Conservation (phyloP, 2,329 filamentous ascomycete species). For the Tolypocladium amazonense region DNA sequence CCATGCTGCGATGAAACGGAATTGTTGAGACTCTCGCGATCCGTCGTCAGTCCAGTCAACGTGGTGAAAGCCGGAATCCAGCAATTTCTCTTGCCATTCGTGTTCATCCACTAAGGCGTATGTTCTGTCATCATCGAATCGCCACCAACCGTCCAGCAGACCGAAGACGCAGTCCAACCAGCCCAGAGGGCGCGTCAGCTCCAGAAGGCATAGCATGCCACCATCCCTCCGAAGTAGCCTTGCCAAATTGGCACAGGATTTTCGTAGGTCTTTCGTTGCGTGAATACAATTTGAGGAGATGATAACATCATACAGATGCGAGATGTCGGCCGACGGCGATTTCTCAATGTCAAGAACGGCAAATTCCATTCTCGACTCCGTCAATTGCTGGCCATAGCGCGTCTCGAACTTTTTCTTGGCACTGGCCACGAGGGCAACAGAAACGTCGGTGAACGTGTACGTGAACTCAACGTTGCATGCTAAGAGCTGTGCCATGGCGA, state of each 20-base stretch:
- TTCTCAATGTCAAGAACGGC: conserved; percentile 18
- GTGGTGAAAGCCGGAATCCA: conserved; percentile 9
- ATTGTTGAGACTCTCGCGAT: conserved; percentile 11
- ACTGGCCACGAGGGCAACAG: conserved; percentile 17
- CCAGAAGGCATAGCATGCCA: conserved; percentile 16
- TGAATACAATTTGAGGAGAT: conserved; percentile 26
- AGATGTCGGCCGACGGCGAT: conserved; percentile 5
- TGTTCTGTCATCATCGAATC: conserved; percentile 15
- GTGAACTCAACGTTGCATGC: not conserved
- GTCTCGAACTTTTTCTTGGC: conserved; percentile 14
- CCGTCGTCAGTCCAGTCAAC: conserved; percentile 15
- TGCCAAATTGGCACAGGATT: conserved; percentile 10
- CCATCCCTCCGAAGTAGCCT: conserved; percentile 16
- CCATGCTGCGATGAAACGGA: conserved; percentile 14
- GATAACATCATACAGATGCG: conserved; percentile 17
- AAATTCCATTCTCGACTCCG: conserved; percentile 13
- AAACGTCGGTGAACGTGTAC: conserved; percentile 34
- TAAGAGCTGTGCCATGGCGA: conserved; percentile 16
- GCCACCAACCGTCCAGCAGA: conserved; percentile 25
- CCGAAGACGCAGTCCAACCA: conserved; percentile 22
- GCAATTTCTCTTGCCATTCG: conserved; percentile 12
- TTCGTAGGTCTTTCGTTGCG: conserved; percentile 16
- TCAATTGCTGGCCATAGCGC: not conserved
- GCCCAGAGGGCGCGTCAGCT: conserved; percentile 14
- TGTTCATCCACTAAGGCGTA: conserved; percentile 10